Percentiles rank a stretch among this genome's conserved stretches.
phyloP scores from a whole-genome alignment of 2,329 filamentous ascomycete species.

The Arachnopeziza araneosa region DNA sequence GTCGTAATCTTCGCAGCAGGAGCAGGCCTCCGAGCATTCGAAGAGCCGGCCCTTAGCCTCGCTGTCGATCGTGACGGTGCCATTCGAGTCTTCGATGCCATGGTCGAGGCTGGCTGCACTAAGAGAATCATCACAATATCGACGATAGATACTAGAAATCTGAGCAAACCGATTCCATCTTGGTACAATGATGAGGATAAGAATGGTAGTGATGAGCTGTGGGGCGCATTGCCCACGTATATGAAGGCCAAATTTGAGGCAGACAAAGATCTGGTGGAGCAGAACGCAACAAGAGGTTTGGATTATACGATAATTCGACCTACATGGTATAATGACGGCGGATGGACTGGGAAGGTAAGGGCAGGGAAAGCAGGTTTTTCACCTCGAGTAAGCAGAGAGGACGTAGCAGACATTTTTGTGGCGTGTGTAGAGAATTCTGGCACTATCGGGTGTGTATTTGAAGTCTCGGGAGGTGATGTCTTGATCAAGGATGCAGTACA shows the following conservation, averaged over 20 bases:
- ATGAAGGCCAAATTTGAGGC: no score
- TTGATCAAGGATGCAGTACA: constrained; percentile 35
- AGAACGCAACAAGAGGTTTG: constrained; percentile 32
- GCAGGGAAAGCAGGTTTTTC: constrained; percentile 38
- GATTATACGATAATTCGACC: constrained; percentile 43
- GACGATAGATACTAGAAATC: constrained; percentile 40
- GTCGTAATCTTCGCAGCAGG: constrained; percentile 32
- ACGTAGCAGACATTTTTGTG: constrained; percentile 40
- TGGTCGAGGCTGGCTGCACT: constrained; percentile 33
- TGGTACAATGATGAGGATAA: constrained; percentile 39
- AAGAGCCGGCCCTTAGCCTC: constrained; percentile 36
- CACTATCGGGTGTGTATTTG: constrained; percentile 39
- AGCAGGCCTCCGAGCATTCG: constrained; percentile 20
- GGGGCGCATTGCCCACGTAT: no score
- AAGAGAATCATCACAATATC: constrained; percentile 42
- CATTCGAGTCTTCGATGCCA: constrained; percentile 41
- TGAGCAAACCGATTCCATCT: constrained; percentile 33
- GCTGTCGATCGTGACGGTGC: constrained; percentile 42
- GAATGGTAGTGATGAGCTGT: no score
- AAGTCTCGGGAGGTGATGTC: constrained; percentile 38
- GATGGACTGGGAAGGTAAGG: constrained; percentile 34
- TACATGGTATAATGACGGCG: constrained; percentile 35
- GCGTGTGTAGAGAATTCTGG: constrained; percentile 35
- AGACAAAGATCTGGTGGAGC: no score
- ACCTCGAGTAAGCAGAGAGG: constrained; percentile 35